Base-by-base conservation (phyloP, 2,329 filamentous ascomycete genomes). In the Trichoderma koningiopsis region DNA sequence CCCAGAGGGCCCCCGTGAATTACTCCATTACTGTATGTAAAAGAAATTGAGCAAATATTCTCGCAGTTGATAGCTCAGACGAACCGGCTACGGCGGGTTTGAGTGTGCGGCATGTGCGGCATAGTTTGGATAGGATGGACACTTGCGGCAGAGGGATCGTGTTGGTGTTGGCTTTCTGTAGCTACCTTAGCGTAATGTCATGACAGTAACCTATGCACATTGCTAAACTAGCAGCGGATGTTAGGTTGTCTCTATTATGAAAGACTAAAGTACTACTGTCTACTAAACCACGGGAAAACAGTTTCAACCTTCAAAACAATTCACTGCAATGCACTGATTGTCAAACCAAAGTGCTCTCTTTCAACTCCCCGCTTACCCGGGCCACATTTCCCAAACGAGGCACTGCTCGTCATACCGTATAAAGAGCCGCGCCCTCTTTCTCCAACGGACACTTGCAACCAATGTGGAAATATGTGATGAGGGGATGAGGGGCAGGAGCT, bases 401-500 rank as follows among this genome's bases (percentile, higher is more conserved):
- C 61, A 55, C 40, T 43, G 19, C 19, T 43, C 7, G 40, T 4
- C 19, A 19, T 43, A 19, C 37, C 37, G 40, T 40, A 53, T 10
- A 22, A 29, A 35, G 35, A 27, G n/a, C 22, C 14, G 22, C 37
- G 31, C 31, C 47, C 47, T 19, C 40, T 4, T 49, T 24, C 22
- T 49, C 22, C 22, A 49, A 49, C 22, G n/a, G 60, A 37, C 22
- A 33, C 60, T 22, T 24, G 7, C 10, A 22, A 49, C 43, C 10
- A 63, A 47, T 53, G 13, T 29, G 47, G 60, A 27, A 63, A 55
- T 29, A 53, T 29, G 60, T 63, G 60, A 55, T 55, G 61, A 55
- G 60, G 47, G 53, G 60, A 63, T 24, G n/a, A 52, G 33, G 37
- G 22, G 49, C 24, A 27, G 31, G 2, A 53, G 47, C 61, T 40